Percentiles rank a stretch among this genome's conserved stretches.
Conservation (phyloP, 176 grass and related monocot species). For the Hyparrhenia diplandra region DNA sequence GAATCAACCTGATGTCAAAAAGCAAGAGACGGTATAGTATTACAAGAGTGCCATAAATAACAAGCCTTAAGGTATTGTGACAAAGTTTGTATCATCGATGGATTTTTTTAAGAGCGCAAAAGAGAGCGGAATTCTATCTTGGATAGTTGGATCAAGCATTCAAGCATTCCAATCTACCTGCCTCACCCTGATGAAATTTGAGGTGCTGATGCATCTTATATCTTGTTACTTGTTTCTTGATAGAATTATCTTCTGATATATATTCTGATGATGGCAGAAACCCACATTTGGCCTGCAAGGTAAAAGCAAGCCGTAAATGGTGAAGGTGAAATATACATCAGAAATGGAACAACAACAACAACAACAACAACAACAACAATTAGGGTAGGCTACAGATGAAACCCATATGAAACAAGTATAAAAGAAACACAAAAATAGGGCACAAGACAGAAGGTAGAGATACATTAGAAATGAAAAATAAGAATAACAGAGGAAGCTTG, state of each 20-base stretch:
- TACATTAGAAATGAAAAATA: conserved; percentile 26
- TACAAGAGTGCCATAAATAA: conserved; percentile 22
- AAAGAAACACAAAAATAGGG: too few species aligned
- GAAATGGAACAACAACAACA: too few species aligned
- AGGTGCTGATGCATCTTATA: conserved; percentile 94
- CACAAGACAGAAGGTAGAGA: too few species aligned
- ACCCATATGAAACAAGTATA: too few species aligned
- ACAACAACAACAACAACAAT: too few species aligned
- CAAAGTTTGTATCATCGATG: not conserved
- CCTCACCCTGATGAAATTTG: conserved; percentile 73
- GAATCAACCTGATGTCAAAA: conserved; percentile 22
- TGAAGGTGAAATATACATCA: conserved; percentile 1
- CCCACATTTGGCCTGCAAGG: conserved; percentile 78
- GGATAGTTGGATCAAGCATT: too few species aligned
- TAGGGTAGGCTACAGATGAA: too few species aligned
- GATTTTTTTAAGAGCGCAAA: not conserved
- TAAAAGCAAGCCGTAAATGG: not conserved
- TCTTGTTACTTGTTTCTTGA: conserved; percentile 80
- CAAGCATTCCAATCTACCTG: conserved; percentile 24
- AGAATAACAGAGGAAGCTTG: conserved; percentile 17
- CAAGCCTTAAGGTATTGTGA: not conserved
- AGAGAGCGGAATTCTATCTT: not conserved
- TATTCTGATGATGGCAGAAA: conserved; percentile 93
- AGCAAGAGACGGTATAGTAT: not conserved
- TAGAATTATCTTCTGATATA: conserved; percentile 61